phyloP scores from a whole-genome alignment of 2,329 filamentous ascomycete genomes.

The Fusarium tanahbumbuense region DNA sequence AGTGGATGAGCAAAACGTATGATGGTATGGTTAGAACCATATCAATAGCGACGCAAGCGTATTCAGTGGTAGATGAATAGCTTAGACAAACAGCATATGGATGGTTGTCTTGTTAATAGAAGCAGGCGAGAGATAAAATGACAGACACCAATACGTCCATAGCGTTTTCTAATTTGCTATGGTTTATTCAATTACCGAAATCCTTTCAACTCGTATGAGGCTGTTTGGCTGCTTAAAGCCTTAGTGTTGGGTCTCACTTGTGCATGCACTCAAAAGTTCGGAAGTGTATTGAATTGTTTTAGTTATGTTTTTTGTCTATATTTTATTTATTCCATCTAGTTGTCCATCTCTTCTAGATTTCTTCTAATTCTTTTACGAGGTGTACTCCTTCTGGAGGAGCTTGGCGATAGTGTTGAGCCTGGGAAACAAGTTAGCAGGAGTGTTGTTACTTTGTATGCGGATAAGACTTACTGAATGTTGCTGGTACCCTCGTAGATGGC shows the following conservation, averaged over 20 bases:
- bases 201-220: too few relatives aligned
- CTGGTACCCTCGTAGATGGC: slow-evolving; percentile 96
- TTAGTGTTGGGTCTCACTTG: not conserved
- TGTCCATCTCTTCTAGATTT: slow-evolving; percentile 19
- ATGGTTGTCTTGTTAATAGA: slow-evolving; percentile 44
- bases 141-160: not conserved
- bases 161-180: too few relatives aligned
- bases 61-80: slow-evolving; percentile 27
- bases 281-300: slow-evolving; percentile 7
- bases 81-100: slow-evolving; percentile 34
- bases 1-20: slow-evolving; percentile 39
- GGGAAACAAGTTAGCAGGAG: slow-evolving; percentile 32
- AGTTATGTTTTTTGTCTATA: slow-evolving; percentile 29
- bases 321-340: slow-evolving; percentile 17
- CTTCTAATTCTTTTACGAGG: slow-evolving; percentile 48
- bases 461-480: slow-evolving; percentile 71
- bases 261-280: not conserved
- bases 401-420: slow-evolving; percentile 74
- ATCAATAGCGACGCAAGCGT: slow-evolving; percentile 32
- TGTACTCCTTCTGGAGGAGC: slow-evolving; percentile 71
- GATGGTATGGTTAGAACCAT: slow-evolving; percentile 20
- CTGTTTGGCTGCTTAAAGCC: too few relatives aligned
- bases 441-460: not conserved
- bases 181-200: not conserved
- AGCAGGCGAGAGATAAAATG: slow-evolving; percentile 21